A percentile compares a stretch with the other conserved stretches of the same genome.
Conservation (phyloP, 2,329 filamentous ascomycete genomes). For the Neofusicoccum kwambonambiense region DNA sequence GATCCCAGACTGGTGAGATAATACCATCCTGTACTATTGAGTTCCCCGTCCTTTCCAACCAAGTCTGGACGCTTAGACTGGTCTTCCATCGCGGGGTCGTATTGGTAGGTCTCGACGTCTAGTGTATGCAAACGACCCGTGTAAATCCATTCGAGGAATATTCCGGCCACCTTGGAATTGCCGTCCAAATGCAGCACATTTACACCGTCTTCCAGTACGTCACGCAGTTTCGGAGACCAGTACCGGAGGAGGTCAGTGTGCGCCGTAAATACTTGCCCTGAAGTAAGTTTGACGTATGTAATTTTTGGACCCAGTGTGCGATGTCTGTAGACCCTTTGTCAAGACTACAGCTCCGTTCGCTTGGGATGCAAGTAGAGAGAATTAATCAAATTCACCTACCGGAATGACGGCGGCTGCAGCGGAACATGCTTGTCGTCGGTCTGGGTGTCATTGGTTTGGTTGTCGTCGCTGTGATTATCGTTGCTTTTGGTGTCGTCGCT, state of each 20-base stretch:
- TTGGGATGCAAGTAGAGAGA: too few species aligned
- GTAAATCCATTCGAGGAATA: not conserved
- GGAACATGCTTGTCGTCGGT: too few species aligned
- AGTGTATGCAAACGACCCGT: not conserved
- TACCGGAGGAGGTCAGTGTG: not conserved
- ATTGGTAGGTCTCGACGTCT: not conserved
- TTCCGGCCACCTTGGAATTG: not conserved
- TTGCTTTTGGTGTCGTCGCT: too few species aligned
- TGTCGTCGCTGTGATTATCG: too few species aligned
- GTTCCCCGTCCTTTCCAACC: not conserved
- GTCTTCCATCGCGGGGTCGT: too few species aligned
- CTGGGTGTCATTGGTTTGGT: too few species aligned
- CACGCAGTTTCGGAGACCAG: not conserved
- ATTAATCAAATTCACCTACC: not conserved
- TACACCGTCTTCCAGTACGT: not conserved
- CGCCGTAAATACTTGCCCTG: not conserved
- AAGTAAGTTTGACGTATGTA: not conserved
- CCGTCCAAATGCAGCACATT: not conserved
- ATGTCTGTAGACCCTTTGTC: not conserved
- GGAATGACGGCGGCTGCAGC: not conserved
- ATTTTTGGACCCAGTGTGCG: not conserved
- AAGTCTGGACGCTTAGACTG: too few species aligned
- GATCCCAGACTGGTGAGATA: not conserved
- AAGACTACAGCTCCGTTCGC: not conserved
- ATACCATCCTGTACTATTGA: not conserved